Evolutionary conservation across 164 flowering plant genomes (phyloP), one percentile per base, ranked within the genome.

Genomic region (Paratinospora sagittata): DNA sequence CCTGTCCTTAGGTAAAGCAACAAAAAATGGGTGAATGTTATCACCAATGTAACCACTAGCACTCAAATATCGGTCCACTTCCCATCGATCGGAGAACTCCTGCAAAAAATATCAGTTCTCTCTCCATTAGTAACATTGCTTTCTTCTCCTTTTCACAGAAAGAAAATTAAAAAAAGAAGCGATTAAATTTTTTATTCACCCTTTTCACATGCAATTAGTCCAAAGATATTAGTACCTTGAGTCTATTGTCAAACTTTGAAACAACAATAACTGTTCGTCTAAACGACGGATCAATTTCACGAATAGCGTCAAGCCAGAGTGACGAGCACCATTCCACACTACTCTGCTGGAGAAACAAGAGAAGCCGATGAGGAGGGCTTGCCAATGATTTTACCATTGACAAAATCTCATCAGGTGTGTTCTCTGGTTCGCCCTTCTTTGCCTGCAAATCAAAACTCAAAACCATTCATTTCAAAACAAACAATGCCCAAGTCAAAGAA

Each of bases 321-420:
- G 98, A 96, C 3, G 98, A 96, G 75, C 98, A 96, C 98, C 98
- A 93, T 71, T 96, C 99, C 36, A 96, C 97, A 76, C 98, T 95
- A 75, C 98, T 95, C 76, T 95, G 99, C 69, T 95, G 99, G 80
- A 95, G 99, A 80, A 95, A 95, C 83, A 95, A 66, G 47, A 95
- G 85, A 77, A 95, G 82, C 8, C 99, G 94, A 78, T 95, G 92
- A 16, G 99, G 98, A 75, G 99, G 99, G 81, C 89, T 80, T 73
- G 99, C 98, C 67, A 95, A 74, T 34, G 96, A 83, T 83, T 95
- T 95, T 73, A 95, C 99, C 99, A 93, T 95, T 17, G 96, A 82
- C 52, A 92, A 81, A 67, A 95, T 95, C 70, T 95, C 97, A 36
- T 91, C 97, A 57, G 98, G 99, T 0, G 99, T 95, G 68, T 74